Base-by-base conservation (phyloP, 2,329 filamentous ascomycete genomes). In the Phoma sp. region DNA sequence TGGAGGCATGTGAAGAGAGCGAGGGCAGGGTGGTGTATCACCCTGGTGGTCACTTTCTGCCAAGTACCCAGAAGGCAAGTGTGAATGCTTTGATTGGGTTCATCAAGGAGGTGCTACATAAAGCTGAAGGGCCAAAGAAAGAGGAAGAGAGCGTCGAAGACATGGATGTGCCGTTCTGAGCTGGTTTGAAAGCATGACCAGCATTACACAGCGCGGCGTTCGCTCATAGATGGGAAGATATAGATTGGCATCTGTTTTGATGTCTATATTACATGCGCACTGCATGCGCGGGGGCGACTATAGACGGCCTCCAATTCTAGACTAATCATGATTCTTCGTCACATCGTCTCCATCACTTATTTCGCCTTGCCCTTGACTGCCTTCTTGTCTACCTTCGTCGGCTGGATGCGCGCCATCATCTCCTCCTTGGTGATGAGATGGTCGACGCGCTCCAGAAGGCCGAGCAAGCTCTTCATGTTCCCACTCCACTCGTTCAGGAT, bases 391-490 rank as follows among this genome's bases (percentile, higher is more conserved):
- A 73, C 69, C 61, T 75, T 78, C 23, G 66, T 81, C 5, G 91
- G 91, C 76, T 95, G 89, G 69, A 99, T 98, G 55, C 93, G 85
- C 33, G 95, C 95, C 95, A 99, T 99, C 95, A 99, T 99, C 83
- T 99, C 95, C 79, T 99, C 95, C 83, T 98, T 98, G 49, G 96
- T 99, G 71, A 99, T 99, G 69, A 99, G 83, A 76, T 99, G 95
- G 73, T 99, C 95, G 57, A 99, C 96, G 60, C 92, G 85, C 82
- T 96, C 92, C 71, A 96, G 74, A 49, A 93, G 79, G 10, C 91
- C 92, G 62, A 96, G 78, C 67, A 96, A 78, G 72, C 88, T 93
- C 88, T 95, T 96, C 92, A 96, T 98, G 77, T 97, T 96, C 69
- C 91, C 89, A 75, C 92, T 96, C 95, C 95, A 99, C 78, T 99